Evolutionary conservation across 306 rosid genomes (phyloP), one percentile per base, ranked within the genome.

Genomic region (Morella rubra): DNA sequence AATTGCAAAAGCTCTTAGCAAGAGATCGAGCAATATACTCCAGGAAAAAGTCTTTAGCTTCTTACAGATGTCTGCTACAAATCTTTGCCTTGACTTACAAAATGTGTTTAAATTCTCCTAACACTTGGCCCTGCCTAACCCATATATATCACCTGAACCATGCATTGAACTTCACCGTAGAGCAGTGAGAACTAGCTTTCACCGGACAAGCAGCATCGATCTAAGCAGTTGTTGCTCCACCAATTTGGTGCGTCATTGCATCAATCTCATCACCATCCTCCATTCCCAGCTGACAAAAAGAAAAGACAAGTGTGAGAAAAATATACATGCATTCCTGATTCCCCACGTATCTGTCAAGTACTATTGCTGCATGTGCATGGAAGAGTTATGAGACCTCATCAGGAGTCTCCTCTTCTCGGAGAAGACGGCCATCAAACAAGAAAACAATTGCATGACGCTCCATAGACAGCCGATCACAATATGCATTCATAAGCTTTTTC

Each of bases 211-310:
- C 71, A 69, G 3, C 65, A 71, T 27, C n/a, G 13, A 65, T 76
- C 77, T 79, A 70, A 44, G 22, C 55, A 46, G 69, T 47, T 5
- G 79, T 69, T 82, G 27, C 27, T 24, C 90, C 92, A 5, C 92
- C 96, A 10, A 84, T 87, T 73, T 91, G 96, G 83, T 91, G 93
- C 85, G 86, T 46, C 93, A 91, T 91, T 90, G 78, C n/a, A n/a
- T n/a, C n/a, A n/a, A n/a, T n/a, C n/a, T n/a, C n/a, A n/a, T 89
- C 97, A 1, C 91, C 92, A 27, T 91, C 91, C 83, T 91, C 97
- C 97, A 89, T 83, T 73, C 86, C 90, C 19, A 91, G 89, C 89
- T 85, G 88, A 72, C 60, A 65, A 14, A 24, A 50, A 60, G 5
- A 2, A 6, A 40, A 32, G 46, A 62, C 67, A 50, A 20, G 19